A percentile compares a stretch with the other conserved stretches of the same genome.
Evolutionary conservation across 208 protist genomes (phyloP).

Genomic region (Blechomonas ayalai): DNA sequence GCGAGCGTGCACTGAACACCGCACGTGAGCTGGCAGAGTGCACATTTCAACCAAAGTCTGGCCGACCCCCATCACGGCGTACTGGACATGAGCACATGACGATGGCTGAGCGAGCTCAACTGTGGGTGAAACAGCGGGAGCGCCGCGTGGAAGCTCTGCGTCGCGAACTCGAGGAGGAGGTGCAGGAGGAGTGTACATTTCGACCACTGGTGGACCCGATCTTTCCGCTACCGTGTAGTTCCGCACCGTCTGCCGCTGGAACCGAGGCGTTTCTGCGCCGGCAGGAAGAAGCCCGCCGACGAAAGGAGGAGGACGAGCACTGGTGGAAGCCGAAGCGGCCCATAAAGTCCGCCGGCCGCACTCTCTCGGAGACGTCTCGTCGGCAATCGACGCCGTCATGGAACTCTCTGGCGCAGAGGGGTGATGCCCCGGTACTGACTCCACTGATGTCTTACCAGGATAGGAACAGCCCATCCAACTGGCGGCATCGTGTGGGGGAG

Average conservation of each 20-base stretch:
- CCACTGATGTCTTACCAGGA: no score
- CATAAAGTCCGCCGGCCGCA: conserved; percentile 1
- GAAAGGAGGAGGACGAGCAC: conserved; percentile 33
- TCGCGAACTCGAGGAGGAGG: conserved; percentile 22
- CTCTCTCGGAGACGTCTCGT: conserved; percentile 1
- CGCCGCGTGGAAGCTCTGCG: conserved; percentile 26
- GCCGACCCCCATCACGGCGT: conserved; percentile 32
- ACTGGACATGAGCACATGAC: conserved; percentile 16
- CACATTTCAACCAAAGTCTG: conserved; percentile 54
- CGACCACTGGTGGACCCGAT: conserved; percentile 37
- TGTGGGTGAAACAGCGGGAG: conserved; percentile 49
- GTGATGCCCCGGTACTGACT: no score
- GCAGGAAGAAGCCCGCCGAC: conserved; percentile 44
- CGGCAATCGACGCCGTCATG: no score
- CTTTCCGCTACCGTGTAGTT: conserved; percentile 30
- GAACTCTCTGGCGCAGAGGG: no score
- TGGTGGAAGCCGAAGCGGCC: conserved; percentile 42
- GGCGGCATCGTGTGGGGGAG: no score
- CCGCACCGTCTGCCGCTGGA: conserved; percentile 16
- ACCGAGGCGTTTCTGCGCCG: conserved; percentile 45
- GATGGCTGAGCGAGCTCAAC: conserved; percentile 33
- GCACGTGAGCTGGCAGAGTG: conserved; percentile 36
- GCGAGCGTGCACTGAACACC: conserved; percentile 13
- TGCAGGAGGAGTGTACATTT: conserved; percentile 49
- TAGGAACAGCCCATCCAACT: no score